Base-by-base conservation (phyloP, 345 rosid species). In the Populus simonii region DNA sequence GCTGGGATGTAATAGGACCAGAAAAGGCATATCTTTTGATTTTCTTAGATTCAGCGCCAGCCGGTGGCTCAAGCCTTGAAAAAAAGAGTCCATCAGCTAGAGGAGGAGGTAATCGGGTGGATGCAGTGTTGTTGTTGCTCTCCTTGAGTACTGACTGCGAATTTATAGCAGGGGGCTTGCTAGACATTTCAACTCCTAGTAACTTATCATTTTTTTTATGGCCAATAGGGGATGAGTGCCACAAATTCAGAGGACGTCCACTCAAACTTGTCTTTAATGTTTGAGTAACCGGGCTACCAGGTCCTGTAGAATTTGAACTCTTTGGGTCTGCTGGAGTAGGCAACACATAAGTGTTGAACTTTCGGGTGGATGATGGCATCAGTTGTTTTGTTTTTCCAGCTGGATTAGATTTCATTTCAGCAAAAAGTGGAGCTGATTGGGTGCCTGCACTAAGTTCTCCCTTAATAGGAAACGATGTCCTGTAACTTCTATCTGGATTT, bases 61-160 rank as follows among this genome's bases (percentile, higher is more conserved):
- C 74, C n/a, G 33, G 17, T 27, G 72, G 75, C 31, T 81, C 84
- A 47, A 49, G 22, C 66, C 66, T 38, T 20, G 82, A 71, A 75
- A 73, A 47, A 16, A 79, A 67, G 6, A 45, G 53, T 15, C 77
- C 66, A 57, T 82, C 84, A 43, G 78, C 77, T 63, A 71, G 55
- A 22, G 80, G 82, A 75, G 75, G 85, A 67, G 82, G 79, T 35
- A 79, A 49, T 11, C 47, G 79, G 35, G 77, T 13, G 53, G 77
- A 57, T 68, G 71, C 25, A 29, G 47, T 33, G 62, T 75, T 69
- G n/a, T 36, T 75, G 79, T 76, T 90, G 83, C 89, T 93, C 86
- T 93, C 97, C 80, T 85, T 88, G 74, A 85, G 88, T 31, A 89
- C 76, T 13, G 89, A 78, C 72, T 80, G 80, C 35, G 80, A 79